Base-by-base conservation (phyloP, 495 filamentous ascomycete species). In the Podospora pseudopauciseta region DNA sequence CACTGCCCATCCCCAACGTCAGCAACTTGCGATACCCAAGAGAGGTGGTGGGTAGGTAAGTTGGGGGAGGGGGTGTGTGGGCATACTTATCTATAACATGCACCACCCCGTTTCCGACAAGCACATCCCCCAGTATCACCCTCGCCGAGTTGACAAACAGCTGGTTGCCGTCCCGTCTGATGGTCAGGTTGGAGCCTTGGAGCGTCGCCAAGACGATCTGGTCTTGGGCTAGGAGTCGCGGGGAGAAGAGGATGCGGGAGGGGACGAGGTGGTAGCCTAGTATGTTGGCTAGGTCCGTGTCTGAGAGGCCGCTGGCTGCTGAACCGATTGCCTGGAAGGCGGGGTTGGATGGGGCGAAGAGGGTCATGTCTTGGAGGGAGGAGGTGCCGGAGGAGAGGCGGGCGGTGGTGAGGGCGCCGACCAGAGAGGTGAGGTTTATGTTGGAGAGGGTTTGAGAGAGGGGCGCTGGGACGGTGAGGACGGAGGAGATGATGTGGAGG, bases 401-500 rank as follows among this genome's bases (percentile, higher is more conserved):
- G 18, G 84, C 79, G 1, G 68, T 71, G 19, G 75, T 81, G n/a
- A 90, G 70, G 16, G 90, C 88, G 23, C 86, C 87, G 60, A 79
- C 78, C 23, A 86, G 75, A n/a, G 86, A 80, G n/a, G 86, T 89
- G 5, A 92, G 81, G 60, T 68, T 71, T 1, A 67, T 72, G 53
- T 72, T 70, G 59, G 70, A 63, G 13, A 71, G 66, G 0, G 75
- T 75, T 28, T 68, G 67, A 3, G 53, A 58, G 0, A 69, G 65
- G 49, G 19, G 71, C 9, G 69, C 70, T 0, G 90, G 90, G 23
- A 90, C 77, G 27, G 82, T 80, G 2, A 91, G 82, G 61, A 89
- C 78, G 2, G 71, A 78, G 75, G 91, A 83, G 72, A 92, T 85
- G 59, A 92, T 76, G 73, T 92, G 90, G 28, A 90, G 79, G 5